These are phyloP conservation scores for Aspergillus transmontanensis DNA, from an alignment of 2,329 filamentous ascomycete genomes.

Conservation along the genomic window DNA sequence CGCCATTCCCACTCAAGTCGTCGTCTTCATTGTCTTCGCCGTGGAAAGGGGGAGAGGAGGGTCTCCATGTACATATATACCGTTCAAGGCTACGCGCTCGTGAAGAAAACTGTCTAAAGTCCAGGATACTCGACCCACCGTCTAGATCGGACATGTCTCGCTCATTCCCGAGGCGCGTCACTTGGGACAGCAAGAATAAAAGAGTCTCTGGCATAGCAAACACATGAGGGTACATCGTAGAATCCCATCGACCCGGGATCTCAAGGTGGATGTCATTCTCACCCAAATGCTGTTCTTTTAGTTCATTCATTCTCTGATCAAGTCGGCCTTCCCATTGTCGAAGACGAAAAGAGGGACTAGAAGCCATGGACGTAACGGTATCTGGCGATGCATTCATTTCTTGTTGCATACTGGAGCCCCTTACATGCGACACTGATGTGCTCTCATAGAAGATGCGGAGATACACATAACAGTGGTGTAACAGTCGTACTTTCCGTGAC, in stretches of 20 bases:
- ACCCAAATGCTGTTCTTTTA: slow-evolving; percentile 42
- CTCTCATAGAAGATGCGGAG: slow-evolving; percentile 52
- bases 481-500: slow-evolving; percentile 45
- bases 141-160: slow-evolving; percentile 36
- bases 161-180: slow-evolving; percentile 48
- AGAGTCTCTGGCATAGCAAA: slow-evolving; percentile 49
- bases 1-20: neutral
- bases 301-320: slow-evolving; percentile 32
- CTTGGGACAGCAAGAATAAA: slow-evolving; percentile 45
- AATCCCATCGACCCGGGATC: slow-evolving; percentile 42
- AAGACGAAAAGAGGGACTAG: slow-evolving; percentile 38
- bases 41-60: slow-evolving; percentile 6
- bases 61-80: slow-evolving; percentile 29
- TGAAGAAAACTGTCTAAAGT: slow-evolving; percentile 33
- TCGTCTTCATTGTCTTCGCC: slow-evolving; percentile 1
- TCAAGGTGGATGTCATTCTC: slow-evolving; percentile 51
- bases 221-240: slow-evolving; percentile 49
- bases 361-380: slow-evolving; percentile 31
- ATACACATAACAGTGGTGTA: slow-evolving; percentile 54
- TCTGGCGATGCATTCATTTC: slow-evolving; percentile 7
- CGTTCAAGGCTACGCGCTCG: slow-evolving; percentile 38
- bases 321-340: slow-evolving; percentile 31
- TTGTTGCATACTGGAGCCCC: neutral
- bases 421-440: slow-evolving; percentile 5
- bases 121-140: slow-evolving; percentile 10